Evolutionary conservation across 371 early-diverging fungal species (phyloP).

Genomic region (Coemansia sp.): DNA sequence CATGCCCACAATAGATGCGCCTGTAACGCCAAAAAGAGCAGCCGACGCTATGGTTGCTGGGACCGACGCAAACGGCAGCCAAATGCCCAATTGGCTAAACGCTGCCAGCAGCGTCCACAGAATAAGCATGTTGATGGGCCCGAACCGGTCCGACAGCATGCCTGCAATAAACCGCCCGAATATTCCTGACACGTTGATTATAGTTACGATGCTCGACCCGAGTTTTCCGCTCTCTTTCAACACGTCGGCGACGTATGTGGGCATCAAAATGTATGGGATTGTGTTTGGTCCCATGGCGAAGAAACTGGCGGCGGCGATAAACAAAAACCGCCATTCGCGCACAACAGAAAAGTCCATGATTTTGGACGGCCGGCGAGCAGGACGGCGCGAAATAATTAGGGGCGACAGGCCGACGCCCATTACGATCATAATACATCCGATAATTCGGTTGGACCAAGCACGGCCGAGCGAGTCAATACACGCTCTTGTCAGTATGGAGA

Average conservation of each 20-base stretch:
- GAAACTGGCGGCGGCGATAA: slow-evolving; percentile 51
- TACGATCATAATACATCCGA: slow-evolving; percentile 31
- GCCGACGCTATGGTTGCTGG: slow-evolving; percentile 34
- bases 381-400: slow-evolving; percentile 19
- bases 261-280: slow-evolving; percentile 39
- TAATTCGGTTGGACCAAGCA: slow-evolving; percentile 50
- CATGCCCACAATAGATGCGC: slow-evolving; percentile 45
- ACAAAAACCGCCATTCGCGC: slow-evolving; percentile 39
- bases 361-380: slow-evolving; percentile 4
- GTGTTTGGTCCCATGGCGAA: slow-evolving; percentile 49
- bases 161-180: slow-evolving; percentile 40
- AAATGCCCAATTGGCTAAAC: slow-evolving; percentile 45
- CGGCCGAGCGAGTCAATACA: slow-evolving; percentile 46
- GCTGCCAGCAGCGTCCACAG: slow-evolving; percentile 40
- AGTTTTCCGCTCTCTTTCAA: slow-evolving; percentile 21
- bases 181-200: slow-evolving; percentile 47
- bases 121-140: slow-evolving; percentile 33
- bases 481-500: slow-evolving; percentile 43
- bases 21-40: slow-evolving; percentile 42
- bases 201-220: slow-evolving; percentile 34
- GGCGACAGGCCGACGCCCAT: slow-evolving; percentile 37
- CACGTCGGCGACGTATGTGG: slow-evolving; percentile 39
- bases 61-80: slow-evolving; percentile 38
- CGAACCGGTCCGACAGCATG: slow-evolving; percentile 33
- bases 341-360: slow-evolving; percentile 29